Percentiles rank a stretch among this genome's conserved stretches.
Evolutionary conservation across 805 yeast genomes (phyloP).

Genomic region (Naumovozyma baii): DNA sequence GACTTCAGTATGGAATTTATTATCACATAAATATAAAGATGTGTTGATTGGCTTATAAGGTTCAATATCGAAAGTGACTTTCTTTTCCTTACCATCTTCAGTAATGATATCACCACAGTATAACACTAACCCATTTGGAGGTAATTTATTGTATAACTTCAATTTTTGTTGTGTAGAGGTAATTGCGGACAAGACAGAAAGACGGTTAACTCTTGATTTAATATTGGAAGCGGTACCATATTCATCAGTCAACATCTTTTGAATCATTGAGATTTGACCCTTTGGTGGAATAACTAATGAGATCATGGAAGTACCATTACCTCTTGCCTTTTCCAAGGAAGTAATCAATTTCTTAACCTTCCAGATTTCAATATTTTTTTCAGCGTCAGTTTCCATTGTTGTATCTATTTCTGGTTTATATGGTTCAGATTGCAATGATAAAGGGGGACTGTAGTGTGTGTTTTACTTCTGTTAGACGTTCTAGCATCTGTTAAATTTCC

Average conservation of each 20-base stretch:
- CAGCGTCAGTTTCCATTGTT: conserved; percentile 61
- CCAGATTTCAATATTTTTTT: conserved; percentile 97
- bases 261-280: conserved; percentile 81
- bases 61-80: conserved; percentile 92
- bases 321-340: conserved; percentile 82
- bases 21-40: conserved; percentile 91
- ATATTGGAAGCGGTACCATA: conserved; percentile 98
- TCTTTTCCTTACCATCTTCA: conserved; percentile 95
- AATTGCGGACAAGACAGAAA: conserved; percentile 91
- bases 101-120: conserved; percentile 98
- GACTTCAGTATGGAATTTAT: conserved; percentile 97
- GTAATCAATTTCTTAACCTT: conserved; percentile 91
- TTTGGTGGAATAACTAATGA: conserved; percentile 92
- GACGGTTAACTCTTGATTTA: conserved; percentile 93
- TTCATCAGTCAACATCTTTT: conserved; percentile 92
- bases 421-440: too few relatives aligned
- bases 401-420: too few relatives aligned
- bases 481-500: too few relatives aligned
- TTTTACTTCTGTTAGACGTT: too few relatives aligned
- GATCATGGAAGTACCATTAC: conserved; percentile 99
- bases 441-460: too few relatives aligned
- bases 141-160: conserved; percentile 80
- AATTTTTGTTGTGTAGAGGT: conserved; percentile 96
- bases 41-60: conserved; percentile 99
- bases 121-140: conserved; percentile 88